A percentile compares a stretch with the other conserved stretches of the same genome.
These are phyloP conservation scores for Centrapalus pauciflorus DNA, from an alignment of 129 eudicot genomes.

Conservation along the genomic window DNA sequence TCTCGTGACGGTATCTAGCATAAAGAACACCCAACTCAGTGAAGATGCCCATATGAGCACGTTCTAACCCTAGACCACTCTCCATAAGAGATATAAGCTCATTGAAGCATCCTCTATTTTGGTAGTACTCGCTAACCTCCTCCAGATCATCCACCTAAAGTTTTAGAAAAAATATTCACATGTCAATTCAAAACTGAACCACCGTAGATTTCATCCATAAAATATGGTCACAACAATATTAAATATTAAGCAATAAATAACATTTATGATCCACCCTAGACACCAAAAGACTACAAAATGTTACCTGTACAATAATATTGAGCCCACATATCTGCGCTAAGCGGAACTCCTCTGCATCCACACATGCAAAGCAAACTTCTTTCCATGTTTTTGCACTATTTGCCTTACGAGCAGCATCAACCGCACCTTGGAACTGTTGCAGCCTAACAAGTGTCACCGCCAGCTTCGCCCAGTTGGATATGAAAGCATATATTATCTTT, in stretches of 20 bases:
- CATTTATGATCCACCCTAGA: not conserved
- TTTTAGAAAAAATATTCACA: not conserved
- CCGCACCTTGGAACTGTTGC: constrained; percentile 94
- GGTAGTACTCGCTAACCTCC: constrained; percentile 91
- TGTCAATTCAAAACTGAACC: not conserved
- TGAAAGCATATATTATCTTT: constrained; percentile 89
- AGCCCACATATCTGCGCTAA: constrained; percentile 97
- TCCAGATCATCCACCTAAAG: constrained; percentile 90
- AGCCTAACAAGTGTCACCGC: constrained; percentile 82
- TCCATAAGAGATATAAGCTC: constrained; percentile 95
- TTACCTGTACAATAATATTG: constrained; percentile 86
- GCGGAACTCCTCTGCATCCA: constrained; percentile 96
- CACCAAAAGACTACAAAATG: not conserved
- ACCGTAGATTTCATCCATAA: not conserved
- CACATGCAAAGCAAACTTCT: constrained; percentile 97
- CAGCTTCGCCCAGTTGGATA: constrained; percentile 91
- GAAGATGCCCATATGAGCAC: constrained; percentile 98
- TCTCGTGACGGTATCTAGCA: constrained; percentile 95
- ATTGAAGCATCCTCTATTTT: constrained; percentile 94
- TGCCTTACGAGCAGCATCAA: constrained; percentile 97
- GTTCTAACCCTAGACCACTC: constrained; percentile 96
- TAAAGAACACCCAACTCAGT: constrained; percentile 94
- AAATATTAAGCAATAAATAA: not conserved
- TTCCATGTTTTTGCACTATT: constrained; percentile 96
- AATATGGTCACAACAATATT: no score